Evolutionary conservation across 129 eudicot genomes (phyloP), one percentile per base, ranked within the genome.

Genomic region (sunflower (Helianthus annuus)): DNA sequence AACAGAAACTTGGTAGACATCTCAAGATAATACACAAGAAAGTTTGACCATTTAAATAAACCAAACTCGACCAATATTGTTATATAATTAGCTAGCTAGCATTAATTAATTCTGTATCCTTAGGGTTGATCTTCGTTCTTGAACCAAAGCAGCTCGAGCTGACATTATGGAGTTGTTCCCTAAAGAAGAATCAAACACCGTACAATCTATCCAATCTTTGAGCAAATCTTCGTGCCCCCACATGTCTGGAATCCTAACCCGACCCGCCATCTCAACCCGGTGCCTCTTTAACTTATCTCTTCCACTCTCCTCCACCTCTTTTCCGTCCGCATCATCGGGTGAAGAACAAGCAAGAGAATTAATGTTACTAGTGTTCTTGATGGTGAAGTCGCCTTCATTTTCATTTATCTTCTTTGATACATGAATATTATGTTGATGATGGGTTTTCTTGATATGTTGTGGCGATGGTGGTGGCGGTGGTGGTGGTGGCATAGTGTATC

Each of bases 211-310:
- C 92, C 95, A 93, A 29, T 87, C 96, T 82, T 85, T 93, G 14
- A 89, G 89, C 39, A 83, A 58, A 45, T 74, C 85, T 64, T 93
- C 98, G 38, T 93, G 95, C 0, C 96, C 96, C 98, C 98, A 93
- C 70, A 82, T 76, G 53, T 93, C 98, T 11, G 98, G 98, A 16
- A 93, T 80, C 95, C 92, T 82, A 13, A 93, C 96, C 74, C 86
- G 88, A 61, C 96, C 96, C 74, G 95, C 90, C 71, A 89, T 80
- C 58, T 93, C 92, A 4, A 40, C 78, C 73, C 98, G 87, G 39
- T 89, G 92, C 74, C 91, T 82, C 86, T 87, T 87, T 63, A 93
- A 71, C 76, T 79, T 93, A 82, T 89, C 95, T 56, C 98, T 80
- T 36, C 89, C 89, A 77, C 85, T 78, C 70, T 70, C 79, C 52